These are phyloP conservation scores for Lophium mytilinum DNA, from an alignment of 495 filamentous ascomycete species.

Conservation along the genomic window DNA sequence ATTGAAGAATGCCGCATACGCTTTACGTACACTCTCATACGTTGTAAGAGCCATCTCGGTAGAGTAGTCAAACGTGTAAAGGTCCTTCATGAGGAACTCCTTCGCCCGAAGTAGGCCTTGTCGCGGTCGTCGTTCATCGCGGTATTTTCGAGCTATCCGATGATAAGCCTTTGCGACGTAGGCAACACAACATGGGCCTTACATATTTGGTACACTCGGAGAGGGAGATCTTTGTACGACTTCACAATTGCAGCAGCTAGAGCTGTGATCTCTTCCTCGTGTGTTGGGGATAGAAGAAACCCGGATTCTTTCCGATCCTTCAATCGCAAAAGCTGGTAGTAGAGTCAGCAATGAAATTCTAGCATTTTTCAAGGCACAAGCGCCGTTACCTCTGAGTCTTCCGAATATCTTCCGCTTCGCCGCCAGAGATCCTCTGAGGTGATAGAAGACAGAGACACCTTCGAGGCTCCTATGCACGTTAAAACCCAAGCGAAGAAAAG, in stretches of 20 bases:
- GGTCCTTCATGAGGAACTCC: conserved; percentile 97
- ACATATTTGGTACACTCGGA: conserved; percentile 89
- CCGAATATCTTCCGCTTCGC: conserved; percentile 52
- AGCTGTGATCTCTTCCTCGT: conserved; percentile 91
- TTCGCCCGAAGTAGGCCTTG: conserved; percentile 83
- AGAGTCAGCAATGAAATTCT: background rate
- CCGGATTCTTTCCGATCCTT: conserved; percentile 67
- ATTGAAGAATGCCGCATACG: conserved; percentile 67
- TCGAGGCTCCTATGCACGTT: conserved; percentile 60
- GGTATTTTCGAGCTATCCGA: conserved; percentile 73
- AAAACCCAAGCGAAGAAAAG: background rate
- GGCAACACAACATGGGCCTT: conserved; percentile 17
- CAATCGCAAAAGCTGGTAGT: conserved; percentile 64
- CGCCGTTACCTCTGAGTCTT: conserved; percentile 50
- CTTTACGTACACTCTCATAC: conserved; percentile 60
- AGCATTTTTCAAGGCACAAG: conserved; percentile 4
- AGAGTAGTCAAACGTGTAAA: conserved; percentile 86
- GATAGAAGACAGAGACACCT: conserved; percentile 78
- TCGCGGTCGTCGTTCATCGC: conserved; percentile 81
- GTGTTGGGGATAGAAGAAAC: conserved; percentile 81
- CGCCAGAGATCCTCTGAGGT: conserved; percentile 81
- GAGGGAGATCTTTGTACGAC: conserved; percentile 78
- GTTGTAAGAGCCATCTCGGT: conserved; percentile 60
- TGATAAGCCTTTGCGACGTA: conserved; percentile 1
- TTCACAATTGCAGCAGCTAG: conserved; percentile 65